Conservation (phyloP, 2,329 filamentous ascomycete genomes). For the Xylaria sp. region DNA sequence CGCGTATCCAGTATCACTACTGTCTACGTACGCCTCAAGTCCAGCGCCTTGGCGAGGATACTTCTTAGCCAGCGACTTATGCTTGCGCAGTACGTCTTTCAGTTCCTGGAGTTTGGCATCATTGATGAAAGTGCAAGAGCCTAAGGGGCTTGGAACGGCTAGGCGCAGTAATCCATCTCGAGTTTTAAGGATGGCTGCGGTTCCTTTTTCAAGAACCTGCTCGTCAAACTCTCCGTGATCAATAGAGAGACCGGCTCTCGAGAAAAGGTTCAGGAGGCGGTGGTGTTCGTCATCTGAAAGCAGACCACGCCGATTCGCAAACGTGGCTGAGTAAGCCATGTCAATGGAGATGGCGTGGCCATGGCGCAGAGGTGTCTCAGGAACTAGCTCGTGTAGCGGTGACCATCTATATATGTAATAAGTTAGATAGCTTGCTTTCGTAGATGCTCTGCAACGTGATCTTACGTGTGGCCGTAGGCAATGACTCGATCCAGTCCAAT, state of each 20-base stretch:
- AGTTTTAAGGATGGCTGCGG: slow-evolving; percentile 72
- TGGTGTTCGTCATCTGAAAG: slow-evolving; percentile 65
- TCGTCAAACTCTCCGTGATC: slow-evolving; percentile 73
- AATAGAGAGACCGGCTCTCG: slow-evolving; percentile 72
- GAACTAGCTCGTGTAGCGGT: slow-evolving; percentile 72
- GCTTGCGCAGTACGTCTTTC: slow-evolving; percentile 61
- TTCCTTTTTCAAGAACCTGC: slow-evolving; percentile 67
- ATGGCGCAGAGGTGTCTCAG: slow-evolving; percentile 71
- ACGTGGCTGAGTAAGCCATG: slow-evolving; percentile 75
- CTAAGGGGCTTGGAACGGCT: slow-evolving; percentile 71
- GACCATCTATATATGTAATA: slow-evolving; percentile 59
- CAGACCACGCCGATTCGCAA: slow-evolving; percentile 67
- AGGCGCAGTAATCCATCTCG: slow-evolving; percentile 71
- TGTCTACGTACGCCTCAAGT: slow-evolving; percentile 71
- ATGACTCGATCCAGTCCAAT: slow-evolving; percentile 75
- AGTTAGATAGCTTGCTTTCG: slow-evolving; percentile 3
- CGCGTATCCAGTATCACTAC: slow-evolving; percentile 68
- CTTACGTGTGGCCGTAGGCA: slow-evolving; percentile 70
- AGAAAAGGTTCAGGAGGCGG: slow-evolving; percentile 70
- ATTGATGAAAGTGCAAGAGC: slow-evolving; percentile 71
- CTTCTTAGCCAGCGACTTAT: slow-evolving; percentile 67
- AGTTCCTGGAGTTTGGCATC: slow-evolving; percentile 68
- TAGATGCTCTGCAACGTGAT: neutral
- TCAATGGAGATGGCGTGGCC: slow-evolving; percentile 77
- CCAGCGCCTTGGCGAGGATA: slow-evolving; percentile 70